Evolutionary conservation across 495 filamentous ascomycete genomes (phyloP).

Genomic region (Penicillium robsamsonii): DNA sequence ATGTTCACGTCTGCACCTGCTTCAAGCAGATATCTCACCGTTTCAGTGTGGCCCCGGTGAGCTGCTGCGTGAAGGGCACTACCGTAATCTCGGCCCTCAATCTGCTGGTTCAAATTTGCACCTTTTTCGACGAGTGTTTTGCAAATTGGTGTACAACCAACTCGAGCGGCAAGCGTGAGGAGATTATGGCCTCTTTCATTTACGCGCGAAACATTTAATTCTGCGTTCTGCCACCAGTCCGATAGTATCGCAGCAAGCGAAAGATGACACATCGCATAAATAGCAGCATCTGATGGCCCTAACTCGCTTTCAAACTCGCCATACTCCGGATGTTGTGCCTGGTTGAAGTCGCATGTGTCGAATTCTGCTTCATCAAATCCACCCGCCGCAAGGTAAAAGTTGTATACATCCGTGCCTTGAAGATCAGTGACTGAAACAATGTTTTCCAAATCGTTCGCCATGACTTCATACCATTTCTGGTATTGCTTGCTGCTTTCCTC

Average conservation of each 20-base stretch:
- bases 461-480: constrained; percentile 22
- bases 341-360: not conserved
- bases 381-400: constrained; percentile 5
- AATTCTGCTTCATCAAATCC: not conserved
- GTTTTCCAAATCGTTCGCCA: not conserved
- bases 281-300: constrained; percentile 4
- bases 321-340: not conserved
- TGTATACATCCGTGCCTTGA: not conserved
- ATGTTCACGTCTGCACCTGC: constrained; percentile 31
- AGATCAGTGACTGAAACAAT: not conserved
- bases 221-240: constrained; percentile 28
- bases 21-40: constrained; percentile 23
- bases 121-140: constrained; percentile 19
- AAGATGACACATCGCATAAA: constrained; percentile 30
- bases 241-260: constrained; percentile 22
- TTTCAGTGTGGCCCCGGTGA: constrained; percentile 15
- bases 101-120: constrained; percentile 21
- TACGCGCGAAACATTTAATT: constrained; percentile 6
- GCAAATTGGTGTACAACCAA: constrained; percentile 16
- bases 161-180: constrained; percentile 19
- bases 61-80: constrained; percentile 29
- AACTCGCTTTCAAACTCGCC: not conserved
- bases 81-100: constrained; percentile 16
- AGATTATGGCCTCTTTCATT: constrained; percentile 15
- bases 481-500: constrained; percentile 29